A percentile compares a stretch with the other conserved stretches of the same genome.
These are phyloP conservation scores for Reutealis trisperma DNA, from an alignment of 345 rosid species.

Conservation along the genomic window DNA sequence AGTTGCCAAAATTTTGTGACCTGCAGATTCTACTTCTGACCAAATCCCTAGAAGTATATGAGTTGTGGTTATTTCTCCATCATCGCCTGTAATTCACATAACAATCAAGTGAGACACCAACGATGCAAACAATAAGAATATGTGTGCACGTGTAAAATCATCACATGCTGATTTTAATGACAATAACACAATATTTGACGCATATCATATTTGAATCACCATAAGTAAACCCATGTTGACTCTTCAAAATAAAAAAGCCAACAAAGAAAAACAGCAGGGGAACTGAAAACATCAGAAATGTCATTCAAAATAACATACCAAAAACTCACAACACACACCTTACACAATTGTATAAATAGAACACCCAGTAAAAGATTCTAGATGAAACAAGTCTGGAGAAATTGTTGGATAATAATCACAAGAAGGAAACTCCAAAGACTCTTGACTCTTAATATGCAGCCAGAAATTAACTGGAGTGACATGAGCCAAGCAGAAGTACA, in stretches of 20 bases:
- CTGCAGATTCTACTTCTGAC: constrained; percentile 81
- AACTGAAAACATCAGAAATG: background rate
- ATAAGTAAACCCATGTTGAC: background rate
- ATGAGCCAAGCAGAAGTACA: background rate
- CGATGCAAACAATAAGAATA: background rate
- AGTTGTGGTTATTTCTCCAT: constrained; percentile 76
- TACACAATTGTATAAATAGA: background rate
- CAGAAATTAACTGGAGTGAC: background rate
- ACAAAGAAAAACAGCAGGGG: background rate
- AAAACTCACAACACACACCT: background rate
- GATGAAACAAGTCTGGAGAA: background rate
- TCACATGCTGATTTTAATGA: background rate
- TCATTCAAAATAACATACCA: background rate
- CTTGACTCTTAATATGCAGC: background rate
- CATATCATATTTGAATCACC: background rate
- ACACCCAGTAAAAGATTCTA: background rate
- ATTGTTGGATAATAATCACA: too few relatives aligned
- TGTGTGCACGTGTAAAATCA: background rate
- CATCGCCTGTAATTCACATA: constrained; percentile 50
- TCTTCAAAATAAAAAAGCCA: background rate
- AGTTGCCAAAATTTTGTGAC: constrained; percentile 55
- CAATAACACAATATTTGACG: background rate
- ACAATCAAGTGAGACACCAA: background rate
- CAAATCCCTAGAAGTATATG: constrained; percentile 81
- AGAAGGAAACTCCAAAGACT: constrained; percentile 5